Evolutionary conservation across 2,329 filamentous ascomycete species (phyloP), one percentile per base, ranked within the genome.

Genomic region (Alternaria ventricosa): DNA sequence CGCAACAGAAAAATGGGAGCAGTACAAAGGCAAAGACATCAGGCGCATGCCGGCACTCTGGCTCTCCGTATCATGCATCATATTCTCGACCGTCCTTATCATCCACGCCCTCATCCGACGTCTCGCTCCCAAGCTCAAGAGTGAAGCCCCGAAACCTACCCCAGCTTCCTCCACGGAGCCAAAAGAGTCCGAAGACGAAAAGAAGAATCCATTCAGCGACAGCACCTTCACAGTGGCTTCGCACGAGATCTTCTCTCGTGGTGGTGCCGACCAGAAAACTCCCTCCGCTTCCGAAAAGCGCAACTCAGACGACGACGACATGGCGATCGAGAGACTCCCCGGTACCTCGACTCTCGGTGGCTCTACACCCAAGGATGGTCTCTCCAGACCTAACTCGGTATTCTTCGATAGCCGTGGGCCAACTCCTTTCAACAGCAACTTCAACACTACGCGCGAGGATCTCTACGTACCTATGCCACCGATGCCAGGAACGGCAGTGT

Each of bases 1-100:
- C 15, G 67, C 73, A 10, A 75, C 68, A 6, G 33, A 65, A 12
- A 71, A 71, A 33, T 80, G 75, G 78, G 75, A 76, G 57, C 76
- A 80, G 59, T 47, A 71, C 22, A 60, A 64, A 1, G 54, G 61
- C 11, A 71, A 71, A 6, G 68, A 64, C 22, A 63, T 71, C 28
- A 73, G 66, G 56, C 68, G 75, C 28, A 76, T 74, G 68, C 74
- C 75, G 11, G 74, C 77, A 15, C 64, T 79, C 4, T 76, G 74
- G 73, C 69, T 79, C 12, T 78, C 75, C 1, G 63, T 78, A 22
- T 71, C 71, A 8, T 78, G 73, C 44, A 69, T 78, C 25, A 62
- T 70, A 2, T 65, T 78, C 45, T 76, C 75, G 2, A 72, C 74
- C 4, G 49, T 75, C 8, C 66, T 79, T 13, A 59, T 79, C 9